Conservation (phyloP, 192 early-diverging fungal genomes). For the Umbelopsis vinacea region DNA sequence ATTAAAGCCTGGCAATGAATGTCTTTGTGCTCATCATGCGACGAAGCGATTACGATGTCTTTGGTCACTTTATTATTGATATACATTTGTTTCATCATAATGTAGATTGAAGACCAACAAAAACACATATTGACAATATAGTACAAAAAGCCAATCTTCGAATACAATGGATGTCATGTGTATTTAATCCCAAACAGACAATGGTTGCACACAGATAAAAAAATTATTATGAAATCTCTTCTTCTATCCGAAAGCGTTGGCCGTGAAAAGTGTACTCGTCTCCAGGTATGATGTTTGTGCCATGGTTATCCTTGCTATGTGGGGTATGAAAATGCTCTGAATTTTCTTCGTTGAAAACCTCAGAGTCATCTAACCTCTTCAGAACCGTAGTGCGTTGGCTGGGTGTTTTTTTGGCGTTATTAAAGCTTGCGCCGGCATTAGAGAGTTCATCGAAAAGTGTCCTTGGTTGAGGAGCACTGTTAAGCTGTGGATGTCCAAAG, state of each 20-base stretch:
- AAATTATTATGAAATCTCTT: background rate
- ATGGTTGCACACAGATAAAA: background rate
- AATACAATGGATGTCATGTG: too few species aligned
- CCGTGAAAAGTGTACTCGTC: slow-evolving; percentile 17
- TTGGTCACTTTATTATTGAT: too few species aligned
- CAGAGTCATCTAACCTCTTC: background rate
- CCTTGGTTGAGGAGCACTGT: background rate
- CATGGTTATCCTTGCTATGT: background rate
- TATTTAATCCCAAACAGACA: too few species aligned
- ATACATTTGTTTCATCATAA: too few species aligned
- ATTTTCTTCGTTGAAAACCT: background rate
- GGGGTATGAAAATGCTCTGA: background rate
- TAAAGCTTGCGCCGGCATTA: background rate
- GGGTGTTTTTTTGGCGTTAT: background rate
- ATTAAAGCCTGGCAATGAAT: background rate
- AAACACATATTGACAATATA: too few species aligned
- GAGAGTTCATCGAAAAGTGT: slow-evolving; percentile 7
- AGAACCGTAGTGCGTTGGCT: background rate
- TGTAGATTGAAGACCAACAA: background rate
- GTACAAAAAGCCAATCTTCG: too few species aligned
- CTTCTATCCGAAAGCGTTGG: slow-evolving; percentile 19
- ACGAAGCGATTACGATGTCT: too few species aligned
- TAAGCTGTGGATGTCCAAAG: background rate
- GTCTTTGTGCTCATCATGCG: too few species aligned
- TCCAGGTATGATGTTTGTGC: slow-evolving; percentile 3